Percentiles rank a stretch among this genome's conserved stretches.
These are phyloP conservation scores for Stagonosporopsis cucurbitacearum DNA, from an alignment of 2,329 filamentous ascomycete genomes.

Conservation along the genomic window DNA sequence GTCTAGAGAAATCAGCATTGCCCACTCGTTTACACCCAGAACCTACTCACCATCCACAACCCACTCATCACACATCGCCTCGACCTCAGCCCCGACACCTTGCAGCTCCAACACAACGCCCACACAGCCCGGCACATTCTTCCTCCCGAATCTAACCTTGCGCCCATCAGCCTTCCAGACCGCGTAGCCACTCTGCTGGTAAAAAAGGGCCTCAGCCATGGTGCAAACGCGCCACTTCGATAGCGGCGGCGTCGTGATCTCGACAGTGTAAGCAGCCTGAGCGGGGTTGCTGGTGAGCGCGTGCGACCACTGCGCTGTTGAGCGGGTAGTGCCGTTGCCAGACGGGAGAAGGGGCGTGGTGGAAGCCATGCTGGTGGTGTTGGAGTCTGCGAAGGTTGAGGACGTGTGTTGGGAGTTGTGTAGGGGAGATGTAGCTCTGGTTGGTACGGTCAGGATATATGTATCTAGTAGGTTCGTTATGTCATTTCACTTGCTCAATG, in stretches of 20 bases:
- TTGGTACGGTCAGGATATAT: no score
- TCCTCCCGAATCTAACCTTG: not conserved
- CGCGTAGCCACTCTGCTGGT: not conserved
- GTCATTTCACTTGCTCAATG: no score
- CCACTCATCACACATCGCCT: no score
- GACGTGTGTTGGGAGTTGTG: not conserved
- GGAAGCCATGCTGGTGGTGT: not conserved
- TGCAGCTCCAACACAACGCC: not conserved
- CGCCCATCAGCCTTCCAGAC: not conserved
- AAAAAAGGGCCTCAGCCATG: not conserved
- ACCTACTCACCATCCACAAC: no score
- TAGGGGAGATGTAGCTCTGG: not conserved
- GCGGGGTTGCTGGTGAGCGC: not conserved
- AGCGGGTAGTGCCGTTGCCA: not conserved
- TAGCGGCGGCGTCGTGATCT: not conserved
- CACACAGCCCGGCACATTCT: not conserved
- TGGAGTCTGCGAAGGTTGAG: not conserved
- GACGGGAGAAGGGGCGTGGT: not conserved
- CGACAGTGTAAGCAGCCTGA: not conserved
- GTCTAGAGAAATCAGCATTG: no score
- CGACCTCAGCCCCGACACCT: no score
- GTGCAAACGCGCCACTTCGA: not conserved
- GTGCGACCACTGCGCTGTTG: not conserved
- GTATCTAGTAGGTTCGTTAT: no score
- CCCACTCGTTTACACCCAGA: no score